Evolutionary conservation across 2,329 filamentous ascomycete species (phyloP), one percentile per base, ranked within the genome.

Genomic region (Fusarium goolgardi): DNA sequence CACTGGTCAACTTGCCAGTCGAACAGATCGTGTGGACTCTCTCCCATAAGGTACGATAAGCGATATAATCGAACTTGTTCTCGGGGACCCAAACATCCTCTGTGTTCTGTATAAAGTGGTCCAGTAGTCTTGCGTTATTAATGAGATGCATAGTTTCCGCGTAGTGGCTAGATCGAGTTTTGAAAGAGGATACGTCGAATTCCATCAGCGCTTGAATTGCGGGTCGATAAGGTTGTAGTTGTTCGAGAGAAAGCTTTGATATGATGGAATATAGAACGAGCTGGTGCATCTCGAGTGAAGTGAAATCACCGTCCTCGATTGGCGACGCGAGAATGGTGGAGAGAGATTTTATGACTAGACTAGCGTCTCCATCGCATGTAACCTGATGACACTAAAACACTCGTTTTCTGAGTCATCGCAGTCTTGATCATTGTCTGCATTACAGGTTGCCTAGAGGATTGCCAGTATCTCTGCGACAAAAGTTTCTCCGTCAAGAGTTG

Each of bases 21-120:
- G 34, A 56, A 59, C 2, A 59, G 18, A 4, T 13, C 34, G 11
- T 59, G 1, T 57, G 21, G 0, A 59, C 21, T 3, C 56, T 32
- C 27, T 59, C 51, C 21, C 50, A 23, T 2, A 59, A 21, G 3
- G 56, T 23, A 9, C 56, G 51, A 15, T 57, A 29, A 27, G 50
- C 21, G 12, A 59, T 43, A 5, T 27, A 12, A 29, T 56, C 56
- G 9, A 56, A 59, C 27, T 57, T 56, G n/a, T 47, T 16, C 5
- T 46, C 25, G 6, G 40, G n/a, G 3, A 59, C 51, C 56, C 56
- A 59, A 1, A 57, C n/a, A 3, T 52, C 51, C 1, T 57, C 35
- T 2, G 32, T 3, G 23, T 59, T 21, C 13, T 41, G 15, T 5
- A 23, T 41, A 8, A 59, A 59, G 8, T 40, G 51, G 3, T 39